Evolutionary conservation across 768 basidiomycete genomes (phyloP).

Genomic region (Rhodocollybia butyracea): DNA sequence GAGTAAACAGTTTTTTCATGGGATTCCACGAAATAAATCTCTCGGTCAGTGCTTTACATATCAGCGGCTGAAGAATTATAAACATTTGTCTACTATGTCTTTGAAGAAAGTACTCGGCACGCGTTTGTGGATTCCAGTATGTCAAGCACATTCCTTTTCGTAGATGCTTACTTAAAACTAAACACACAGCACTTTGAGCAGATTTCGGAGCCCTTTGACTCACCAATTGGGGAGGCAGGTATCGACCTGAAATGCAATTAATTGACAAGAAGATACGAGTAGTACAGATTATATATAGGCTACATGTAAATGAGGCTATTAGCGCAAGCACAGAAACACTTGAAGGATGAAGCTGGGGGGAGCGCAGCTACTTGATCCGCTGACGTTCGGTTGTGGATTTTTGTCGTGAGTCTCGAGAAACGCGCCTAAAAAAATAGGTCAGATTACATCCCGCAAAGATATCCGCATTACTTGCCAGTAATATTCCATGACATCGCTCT

Average conservation of each 20-base stretch:
- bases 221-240: no score
- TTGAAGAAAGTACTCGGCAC: no score
- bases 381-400: slow-evolving; percentile 37
- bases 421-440: slow-evolving; percentile 56
- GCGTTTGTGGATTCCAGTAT: no score
- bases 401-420: slow-evolving; percentile 55
- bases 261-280: no score
- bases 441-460: neutral
- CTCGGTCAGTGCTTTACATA: slow-evolving; percentile 65
- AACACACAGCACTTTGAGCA: no score
- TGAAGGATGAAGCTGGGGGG: neutral
- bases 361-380: slow-evolving; percentile 14
- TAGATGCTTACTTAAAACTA: neutral
- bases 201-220: no score
- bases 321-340: neutral
- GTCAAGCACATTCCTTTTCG: no score
- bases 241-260: no score
- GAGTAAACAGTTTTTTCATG: slow-evolving; percentile 6
- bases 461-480: slow-evolving; percentile 71
- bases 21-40: slow-evolving; percentile 3
- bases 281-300: no score
- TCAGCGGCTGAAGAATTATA: slow-evolving; percentile 64
- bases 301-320: neutral
- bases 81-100: slow-evolving; percentile 10
- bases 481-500: slow-evolving; percentile 89